These are phyloP conservation scores for Exsudoporus frostii DNA, from an alignment of 768 basidiomycete genomes.

Conservation along the genomic window DNA sequence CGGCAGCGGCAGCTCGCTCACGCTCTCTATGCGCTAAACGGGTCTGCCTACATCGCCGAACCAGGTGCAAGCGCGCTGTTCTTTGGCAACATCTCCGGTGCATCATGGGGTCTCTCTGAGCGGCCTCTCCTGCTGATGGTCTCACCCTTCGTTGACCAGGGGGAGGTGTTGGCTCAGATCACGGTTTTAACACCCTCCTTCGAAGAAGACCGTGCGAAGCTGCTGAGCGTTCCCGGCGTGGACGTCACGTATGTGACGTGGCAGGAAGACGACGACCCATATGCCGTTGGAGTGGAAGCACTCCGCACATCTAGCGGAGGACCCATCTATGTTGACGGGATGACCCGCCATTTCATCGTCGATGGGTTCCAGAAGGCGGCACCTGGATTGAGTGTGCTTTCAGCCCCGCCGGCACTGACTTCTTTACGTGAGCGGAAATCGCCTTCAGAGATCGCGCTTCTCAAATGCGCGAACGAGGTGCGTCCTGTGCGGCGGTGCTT, in stretches of 20 bases:
- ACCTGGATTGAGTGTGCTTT: constrained; percentile 37
- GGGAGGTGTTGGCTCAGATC: constrained; percentile 40
- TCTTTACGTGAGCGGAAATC: constrained; percentile 75
- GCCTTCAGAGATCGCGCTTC: constrained; percentile 59
- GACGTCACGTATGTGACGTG: constrained; percentile 50
- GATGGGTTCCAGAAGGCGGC: constrained; percentile 56
- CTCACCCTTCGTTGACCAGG: constrained; percentile 35
- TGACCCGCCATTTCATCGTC: constrained; percentile 58
- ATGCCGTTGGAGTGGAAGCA: constrained; percentile 41
- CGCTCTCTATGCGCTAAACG: constrained; percentile 46
- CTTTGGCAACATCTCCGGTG: constrained; percentile 65
- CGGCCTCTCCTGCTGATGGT: constrained; percentile 72
- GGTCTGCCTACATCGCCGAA: constrained; percentile 73
- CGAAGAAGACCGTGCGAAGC: constrained; percentile 66
- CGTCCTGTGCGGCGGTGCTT: not conserved
- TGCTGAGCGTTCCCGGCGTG: constrained; percentile 50
- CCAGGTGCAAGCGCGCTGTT: constrained; percentile 70
- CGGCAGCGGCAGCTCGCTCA: constrained; percentile 57
- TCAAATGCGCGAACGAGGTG: constrained; percentile 82
- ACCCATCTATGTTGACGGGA: constrained; percentile 58
- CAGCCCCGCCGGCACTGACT: constrained; percentile 54
- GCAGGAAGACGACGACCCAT: constrained; percentile 71
- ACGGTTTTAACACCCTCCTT: constrained; percentile 74
- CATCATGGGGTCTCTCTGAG: constrained; percentile 72
- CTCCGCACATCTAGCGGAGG: constrained; percentile 26